Base-by-base conservation (phyloP, 331 rosid species). In the Rhamnella rubrinervis region DNA sequence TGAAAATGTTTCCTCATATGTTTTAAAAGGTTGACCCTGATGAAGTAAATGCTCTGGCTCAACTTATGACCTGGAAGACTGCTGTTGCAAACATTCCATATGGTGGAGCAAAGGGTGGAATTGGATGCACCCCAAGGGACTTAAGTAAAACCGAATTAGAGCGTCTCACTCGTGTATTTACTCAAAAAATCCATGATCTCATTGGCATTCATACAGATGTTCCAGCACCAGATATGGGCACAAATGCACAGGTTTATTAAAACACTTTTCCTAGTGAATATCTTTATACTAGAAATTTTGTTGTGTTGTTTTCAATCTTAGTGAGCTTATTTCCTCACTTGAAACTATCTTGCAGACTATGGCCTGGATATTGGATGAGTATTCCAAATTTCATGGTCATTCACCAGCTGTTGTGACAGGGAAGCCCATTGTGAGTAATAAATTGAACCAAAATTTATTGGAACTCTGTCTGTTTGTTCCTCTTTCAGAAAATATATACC, bases 341-440 rank as follows among this genome's bases (percentile, higher is more conserved):
- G 52, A 20, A 51, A 46, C 64, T 39, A 65, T 59, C 63, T 78
- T 37, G 63, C 77, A 92, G 95, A 92, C 98, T 31, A 87, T 89
- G 98, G 98, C 98, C 15, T 92, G 98, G 98, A 92, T 89, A 77
- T 81, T 92, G 55, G 98, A 92, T 23, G 98, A 92, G 83, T 92
- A 92, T 80, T 92, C 98, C 12, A 92, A 92, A 75, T 92, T 92
- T 82, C 96, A 88, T 55, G 96, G 98, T 21, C 91, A 89, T 75
- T 92, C 98, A 19, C 98, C 96, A 4, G 96, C 98, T 21, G 93
- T 92, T 51, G 96, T 89, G 78, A 92, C 98, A 0, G 98, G 98
- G 72, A 92, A 92, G 82, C 98, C 98, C 20, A 81, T 92, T 63
- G 96, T 92, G 80, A 81, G 95, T 76, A 72, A 50, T 1, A n/a